A percentile compares a stretch with the other conserved stretches of the same genome.
Evolutionary conservation across 495 filamentous ascomycete genomes (phyloP).

Genomic region (Jackrogersella multiformis): DNA sequence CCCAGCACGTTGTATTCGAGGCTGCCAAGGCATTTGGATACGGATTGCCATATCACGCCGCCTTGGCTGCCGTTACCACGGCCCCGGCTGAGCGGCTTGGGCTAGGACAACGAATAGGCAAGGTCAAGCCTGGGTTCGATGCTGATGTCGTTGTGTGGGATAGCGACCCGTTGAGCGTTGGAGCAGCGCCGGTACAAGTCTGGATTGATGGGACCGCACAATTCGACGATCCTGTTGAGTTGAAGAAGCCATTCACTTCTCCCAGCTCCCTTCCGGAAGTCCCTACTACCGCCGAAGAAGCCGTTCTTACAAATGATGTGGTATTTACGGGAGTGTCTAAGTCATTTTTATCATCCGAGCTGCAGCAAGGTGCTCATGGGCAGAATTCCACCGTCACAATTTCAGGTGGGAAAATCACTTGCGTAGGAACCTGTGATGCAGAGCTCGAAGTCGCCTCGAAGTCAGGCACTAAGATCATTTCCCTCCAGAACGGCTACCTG

Average conservation of each 20-base stretch:
- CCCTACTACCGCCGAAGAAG: constrained; percentile 47
- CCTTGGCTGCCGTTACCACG: constrained; percentile 68
- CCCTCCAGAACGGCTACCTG: constrained; percentile 64
- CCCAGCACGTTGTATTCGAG: constrained; percentile 64
- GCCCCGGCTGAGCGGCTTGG: constrained; percentile 68
- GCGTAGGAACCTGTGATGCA: constrained; percentile 55
- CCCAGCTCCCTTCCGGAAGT: constrained; percentile 45
- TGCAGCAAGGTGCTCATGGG: neutral
- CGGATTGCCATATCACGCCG: constrained; percentile 67
- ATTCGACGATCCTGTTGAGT: constrained; percentile 55
- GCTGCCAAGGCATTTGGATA: constrained; percentile 69
- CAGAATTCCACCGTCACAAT: constrained; percentile 53
- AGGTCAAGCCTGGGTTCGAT: constrained; percentile 69
- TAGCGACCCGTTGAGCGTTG: constrained; percentile 67
- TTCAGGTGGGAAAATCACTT: constrained; percentile 59
- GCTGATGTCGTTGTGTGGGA: constrained; percentile 75
- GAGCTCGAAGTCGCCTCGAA: constrained; percentile 46
- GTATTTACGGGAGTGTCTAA: constrained; percentile 59
- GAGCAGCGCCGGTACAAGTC: constrained; percentile 68
- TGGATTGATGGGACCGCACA: constrained; percentile 70
- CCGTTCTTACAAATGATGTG: constrained; percentile 47
- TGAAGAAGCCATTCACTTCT: constrained; percentile 48
- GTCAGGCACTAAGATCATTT: constrained; percentile 48
- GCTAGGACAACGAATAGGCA: constrained; percentile 67
- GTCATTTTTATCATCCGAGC: constrained; percentile 47